Evolutionary conservation across 805 yeast species (phyloP).

Genomic region (Candida verbasci): DNA sequence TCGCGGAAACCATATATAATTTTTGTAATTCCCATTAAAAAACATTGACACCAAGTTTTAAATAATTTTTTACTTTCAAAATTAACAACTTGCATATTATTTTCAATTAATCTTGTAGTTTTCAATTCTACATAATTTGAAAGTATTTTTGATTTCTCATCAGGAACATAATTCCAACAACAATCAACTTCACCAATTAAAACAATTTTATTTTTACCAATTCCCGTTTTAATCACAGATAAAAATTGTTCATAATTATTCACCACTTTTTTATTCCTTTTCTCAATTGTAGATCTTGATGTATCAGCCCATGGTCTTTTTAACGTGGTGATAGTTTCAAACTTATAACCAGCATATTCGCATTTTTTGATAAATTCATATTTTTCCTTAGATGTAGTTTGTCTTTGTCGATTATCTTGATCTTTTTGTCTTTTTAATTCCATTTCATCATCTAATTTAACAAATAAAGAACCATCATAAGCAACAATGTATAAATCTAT

Average conservation of each 20-base stretch:
- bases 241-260: conserved; percentile 74
- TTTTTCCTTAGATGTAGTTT: conserved; percentile 16
- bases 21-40: conserved; percentile 77
- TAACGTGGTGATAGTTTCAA: conserved; percentile 74
- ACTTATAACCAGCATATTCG: conserved; percentile 75
- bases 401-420: conserved; percentile 17
- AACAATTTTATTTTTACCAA: conserved; percentile 64
- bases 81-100: conserved; percentile 51
- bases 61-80: conserved; percentile 79
- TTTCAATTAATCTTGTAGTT: conserved; percentile 55
- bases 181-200: conserved; percentile 93
- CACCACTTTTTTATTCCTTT: conserved; percentile 54
- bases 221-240: conserved; percentile 78
- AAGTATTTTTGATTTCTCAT: conserved; percentile 39
- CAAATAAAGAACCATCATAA: conserved; percentile 73
- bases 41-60: conserved; percentile 91
- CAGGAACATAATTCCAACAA: conserved; percentile 74
- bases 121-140: conserved; percentile 83
- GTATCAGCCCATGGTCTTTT: conserved; percentile 71
- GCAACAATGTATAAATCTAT: conserved; percentile 59
- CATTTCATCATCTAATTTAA: conserved; percentile 46
- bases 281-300: conserved; percentile 63
- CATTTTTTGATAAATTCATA: conserved; percentile 31
- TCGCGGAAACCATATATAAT: conserved; percentile 86
- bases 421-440: conserved; percentile 25